A percentile compares a stretch with the other conserved stretches of the same genome.
phyloP scores from a whole-genome alignment of 441 rosid species.

The Arabidopsis lyrata region DNA sequence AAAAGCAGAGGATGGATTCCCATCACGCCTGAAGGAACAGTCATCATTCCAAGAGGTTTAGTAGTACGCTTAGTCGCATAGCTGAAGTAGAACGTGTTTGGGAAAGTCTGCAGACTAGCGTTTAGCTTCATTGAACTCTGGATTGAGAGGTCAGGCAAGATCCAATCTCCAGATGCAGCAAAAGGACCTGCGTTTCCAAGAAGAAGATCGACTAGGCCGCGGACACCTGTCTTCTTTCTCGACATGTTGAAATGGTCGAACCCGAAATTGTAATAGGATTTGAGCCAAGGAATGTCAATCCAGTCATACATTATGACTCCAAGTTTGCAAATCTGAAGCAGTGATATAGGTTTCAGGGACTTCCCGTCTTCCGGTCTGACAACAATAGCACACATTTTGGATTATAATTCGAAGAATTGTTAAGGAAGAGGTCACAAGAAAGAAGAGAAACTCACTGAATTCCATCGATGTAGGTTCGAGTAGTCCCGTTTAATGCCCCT shows the following conservation, averaged over 20 bases:
- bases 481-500: constrained; percentile 95
- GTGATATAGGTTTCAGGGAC: constrained; percentile 66
- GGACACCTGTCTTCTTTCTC: constrained; percentile 63
- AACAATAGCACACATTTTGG: neutral
- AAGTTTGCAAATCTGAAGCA: constrained; percentile 80
- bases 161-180: constrained; percentile 83
- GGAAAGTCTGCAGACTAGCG: constrained; percentile 67
- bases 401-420: neutral
- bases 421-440: constrained; percentile 10
- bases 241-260: constrained; percentile 92
- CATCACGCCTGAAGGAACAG: constrained; percentile 77
- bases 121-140: constrained; percentile 80
- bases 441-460: constrained; percentile 66
- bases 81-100: constrained; percentile 85
- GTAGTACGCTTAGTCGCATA: constrained; percentile 86
- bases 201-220: constrained; percentile 72
- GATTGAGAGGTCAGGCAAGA: constrained; percentile 92
- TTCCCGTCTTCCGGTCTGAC: constrained; percentile 76
- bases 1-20: constrained; percentile 88
- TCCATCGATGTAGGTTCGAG: constrained; percentile 92
- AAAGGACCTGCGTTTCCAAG: constrained; percentile 84
- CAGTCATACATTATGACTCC: constrained; percentile 91
- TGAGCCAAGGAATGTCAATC: constrained; percentile 88
- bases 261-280: constrained; percentile 88
- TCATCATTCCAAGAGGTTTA: constrained; percentile 60